phyloP scores from a whole-genome alignment of 2,329 filamentous ascomycete species.

The Aspergillus sp. region DNA sequence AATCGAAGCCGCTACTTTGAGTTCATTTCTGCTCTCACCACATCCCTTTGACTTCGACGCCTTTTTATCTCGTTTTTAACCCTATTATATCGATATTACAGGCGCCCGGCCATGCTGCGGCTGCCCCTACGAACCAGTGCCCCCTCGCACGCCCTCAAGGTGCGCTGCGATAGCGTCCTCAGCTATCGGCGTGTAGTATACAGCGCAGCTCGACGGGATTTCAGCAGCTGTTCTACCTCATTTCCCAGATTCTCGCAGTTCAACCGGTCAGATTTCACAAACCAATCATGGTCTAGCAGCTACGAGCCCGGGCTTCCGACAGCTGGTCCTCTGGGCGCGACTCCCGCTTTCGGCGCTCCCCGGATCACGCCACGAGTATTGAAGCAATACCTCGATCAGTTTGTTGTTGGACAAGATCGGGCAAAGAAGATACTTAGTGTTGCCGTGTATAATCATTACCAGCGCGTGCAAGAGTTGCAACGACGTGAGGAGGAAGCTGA shows the following conservation, averaged over 20 bases:
- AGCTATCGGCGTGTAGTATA: conserved; percentile 16
- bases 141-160: conserved; percentile 12
- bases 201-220: conserved; percentile 10
- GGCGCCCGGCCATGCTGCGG: conserved; percentile 25
- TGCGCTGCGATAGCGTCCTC: conserved; percentile 14
- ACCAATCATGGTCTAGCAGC: conserved; percentile 54
- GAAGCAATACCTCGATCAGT: conserved; percentile 89
- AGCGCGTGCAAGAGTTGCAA: conserved; percentile 69
- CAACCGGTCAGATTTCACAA: conserved; percentile 56
- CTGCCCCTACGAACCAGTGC: conserved; percentile 22
- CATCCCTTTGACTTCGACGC: neutral
- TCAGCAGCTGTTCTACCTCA: conserved; percentile 26
- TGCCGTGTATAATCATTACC: conserved; percentile 95
- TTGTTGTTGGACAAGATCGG: conserved; percentile 90
- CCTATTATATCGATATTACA: neutral
- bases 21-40: neutral
- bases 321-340: conserved; percentile 55
- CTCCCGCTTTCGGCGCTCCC: conserved; percentile 51
- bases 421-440: conserved; percentile 88
- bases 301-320: conserved; percentile 60
- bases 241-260: conserved; percentile 45
- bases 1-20: neutral
- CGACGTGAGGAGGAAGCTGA: conserved; percentile 73
- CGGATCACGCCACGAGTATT: conserved; percentile 58
- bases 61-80: neutral